A percentile compares a stretch with the other conserved stretches of the same genome.
These are phyloP conservation scores for Talaromyces ruber DNA, from an alignment of 495 filamentous ascomycete genomes.

Conservation along the genomic window DNA sequence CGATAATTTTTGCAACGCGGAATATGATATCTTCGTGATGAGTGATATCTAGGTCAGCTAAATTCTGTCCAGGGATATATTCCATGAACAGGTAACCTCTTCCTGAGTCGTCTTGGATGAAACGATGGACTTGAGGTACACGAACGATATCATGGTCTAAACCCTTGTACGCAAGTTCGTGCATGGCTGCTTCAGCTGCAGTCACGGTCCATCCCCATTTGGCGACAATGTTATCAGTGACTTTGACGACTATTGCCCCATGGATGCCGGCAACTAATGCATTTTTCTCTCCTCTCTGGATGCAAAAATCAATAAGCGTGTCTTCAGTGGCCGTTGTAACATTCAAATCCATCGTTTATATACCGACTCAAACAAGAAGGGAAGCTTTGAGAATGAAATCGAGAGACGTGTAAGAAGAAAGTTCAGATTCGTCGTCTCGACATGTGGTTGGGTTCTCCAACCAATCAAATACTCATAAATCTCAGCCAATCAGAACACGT, in stretches of 20 bases:
- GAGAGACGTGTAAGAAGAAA: slow-evolving; percentile 1
- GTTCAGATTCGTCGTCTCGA: neutral
- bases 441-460: too few species aligned
- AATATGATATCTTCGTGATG: neutral
- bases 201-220: slow-evolving; percentile 9
- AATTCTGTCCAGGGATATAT: slow-evolving; percentile 6
- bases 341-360: neutral
- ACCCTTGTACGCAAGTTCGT: slow-evolving; percentile 6
- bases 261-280: neutral
- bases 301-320: neutral
- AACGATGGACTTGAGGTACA: slow-evolving; percentile 6
- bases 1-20: neutral
- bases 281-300: neutral
- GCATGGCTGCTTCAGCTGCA: slow-evolving; percentile 9
- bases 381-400: neutral
- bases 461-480: too few species aligned
- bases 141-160: slow-evolving; percentile 4
- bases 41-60: neutral
- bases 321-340: neutral
- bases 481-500: too few species aligned
- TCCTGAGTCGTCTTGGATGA: neutral
- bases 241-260: slow-evolving; percentile 9
- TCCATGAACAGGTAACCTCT: slow-evolving; percentile 9
- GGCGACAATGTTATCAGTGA: slow-evolving; percentile 1
- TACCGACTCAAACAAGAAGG: neutral